A percentile compares a stretch with the other conserved stretches of the same genome.
Evolutionary conservation across 257 asterid genomes (phyloP).

Genomic region (Buddleja alternifolia): DNA sequence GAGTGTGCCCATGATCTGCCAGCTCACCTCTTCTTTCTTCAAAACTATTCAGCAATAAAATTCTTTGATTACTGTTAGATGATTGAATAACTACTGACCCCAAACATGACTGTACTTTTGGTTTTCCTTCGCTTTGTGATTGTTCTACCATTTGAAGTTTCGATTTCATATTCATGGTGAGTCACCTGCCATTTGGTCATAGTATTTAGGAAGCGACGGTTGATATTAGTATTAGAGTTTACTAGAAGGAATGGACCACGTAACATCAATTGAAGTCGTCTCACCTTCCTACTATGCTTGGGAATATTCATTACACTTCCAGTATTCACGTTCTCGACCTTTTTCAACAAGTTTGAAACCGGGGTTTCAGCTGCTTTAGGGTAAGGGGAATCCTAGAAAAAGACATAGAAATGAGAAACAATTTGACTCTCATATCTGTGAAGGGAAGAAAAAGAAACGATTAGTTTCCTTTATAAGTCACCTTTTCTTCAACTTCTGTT

Average conservation of each 20-base stretch:
- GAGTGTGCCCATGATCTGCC: constrained; percentile 16
- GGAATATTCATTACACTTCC: constrained; percentile 58
- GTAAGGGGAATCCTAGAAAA: constrained; percentile 58
- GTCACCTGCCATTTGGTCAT: constrained; percentile 60
- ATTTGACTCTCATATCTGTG: constrained; percentile 18
- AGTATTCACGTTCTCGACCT: constrained; percentile 63
- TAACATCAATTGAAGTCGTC: constrained; percentile 9
- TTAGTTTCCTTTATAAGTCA: constrained; percentile 32
- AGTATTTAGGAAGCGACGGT: constrained; percentile 24
- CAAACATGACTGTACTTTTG: constrained; percentile 92
- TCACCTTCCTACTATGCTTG: constrained; percentile 88
- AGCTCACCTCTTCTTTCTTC: constrained; percentile 14
- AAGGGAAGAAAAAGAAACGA: constrained; percentile 18
- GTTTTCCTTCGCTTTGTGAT: constrained; percentile 88
- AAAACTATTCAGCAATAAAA: background rate
- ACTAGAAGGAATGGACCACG: background rate
- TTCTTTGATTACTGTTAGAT: background rate
- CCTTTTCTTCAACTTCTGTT: constrained; percentile 63
- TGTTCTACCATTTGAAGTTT: constrained; percentile 88
- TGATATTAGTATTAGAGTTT: constrained; percentile 21
- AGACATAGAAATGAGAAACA: constrained; percentile 24
- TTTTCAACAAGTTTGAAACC: constrained; percentile 70
- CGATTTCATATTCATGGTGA: constrained; percentile 91
- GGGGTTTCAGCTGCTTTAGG: constrained; percentile 66
- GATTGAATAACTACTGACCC: constrained; percentile 54